Evolutionary conservation across 768 basidiomycete genomes (phyloP), one percentile per base, ranked within the genome.

Genomic region (Serendipita sp.): DNA sequence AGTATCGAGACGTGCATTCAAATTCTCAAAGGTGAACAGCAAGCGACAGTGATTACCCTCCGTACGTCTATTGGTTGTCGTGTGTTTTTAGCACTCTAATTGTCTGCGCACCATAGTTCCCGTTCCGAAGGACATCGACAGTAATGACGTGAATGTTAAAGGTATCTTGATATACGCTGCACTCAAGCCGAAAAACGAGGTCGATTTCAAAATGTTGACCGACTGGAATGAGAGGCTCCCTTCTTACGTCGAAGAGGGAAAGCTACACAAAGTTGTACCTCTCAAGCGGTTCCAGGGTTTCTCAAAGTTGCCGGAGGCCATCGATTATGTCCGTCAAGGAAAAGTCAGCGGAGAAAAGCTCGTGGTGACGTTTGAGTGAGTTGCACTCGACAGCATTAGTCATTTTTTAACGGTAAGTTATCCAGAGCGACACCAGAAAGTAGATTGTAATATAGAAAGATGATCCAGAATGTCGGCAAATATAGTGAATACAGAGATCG

Each of bases 111-210:
- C 16, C 16, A 11, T 51, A 51, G 48, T 51, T 10, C 56, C 56
- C 24, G 24, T 28, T 32, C 56, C 56, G 35, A 60, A 60, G 34
- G 28, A 60, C 8, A 7, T 60, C 34, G 35, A 60, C 34, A 60
- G 10, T 3, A 30, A 60, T 3, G 56, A 35, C 65, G 38, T 58
- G 24, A 47, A 58, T 5, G 54, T 48, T 3, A 7, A 56, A n/a
- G 30, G 37, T n/a, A 65, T 65, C 15, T 38, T 65, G 7, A 28
- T 65, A 7, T 65, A 65, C 28, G 41, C 53, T 3, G 54, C 56
- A 5, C 54, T 65, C 34, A 65, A 65, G 54, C 53, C 53, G 35
- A 65, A 65, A 53, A 65, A 65, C 65, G 53, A 38, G 54, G 38
- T 15, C 13, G 65, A 65, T 2, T 58, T 58, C 54, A 38, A 18